phyloP scores from a whole-genome alignment of 768 basidiomycete genomes.

The Phlebiopsis flavidoalba region DNA sequence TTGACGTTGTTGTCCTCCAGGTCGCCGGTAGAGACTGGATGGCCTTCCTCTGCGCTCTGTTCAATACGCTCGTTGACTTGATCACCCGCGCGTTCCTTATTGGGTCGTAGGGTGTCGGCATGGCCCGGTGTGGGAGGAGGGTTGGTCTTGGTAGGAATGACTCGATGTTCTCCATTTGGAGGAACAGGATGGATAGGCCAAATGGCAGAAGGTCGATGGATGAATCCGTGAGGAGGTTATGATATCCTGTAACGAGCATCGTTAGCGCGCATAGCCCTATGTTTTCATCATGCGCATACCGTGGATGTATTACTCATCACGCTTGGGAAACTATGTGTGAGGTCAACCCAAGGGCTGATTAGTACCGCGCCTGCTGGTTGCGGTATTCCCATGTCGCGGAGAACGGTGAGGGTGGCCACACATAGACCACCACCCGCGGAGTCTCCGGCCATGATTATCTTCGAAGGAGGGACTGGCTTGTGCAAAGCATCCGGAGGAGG shows the following conservation, averaged over 20 bases:
- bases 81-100: constrained; percentile 19
- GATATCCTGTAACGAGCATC: constrained; percentile 45
- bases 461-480: constrained; percentile 54
- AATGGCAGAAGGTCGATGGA: constrained; percentile 51
- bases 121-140: constrained; percentile 46
- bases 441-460: constrained; percentile 76
- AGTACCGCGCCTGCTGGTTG: constrained; percentile 72
- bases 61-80: constrained; percentile 14
- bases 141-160: constrained; percentile 32
- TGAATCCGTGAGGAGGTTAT: constrained; percentile 58
- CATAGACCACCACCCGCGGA: constrained; percentile 72
- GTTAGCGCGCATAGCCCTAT: neutral
- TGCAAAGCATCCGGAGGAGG: constrained; percentile 65
- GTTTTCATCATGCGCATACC: constrained; percentile 29
- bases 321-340: constrained; percentile 82
- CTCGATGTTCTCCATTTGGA: constrained; percentile 27
- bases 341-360: constrained; percentile 79
- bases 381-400: constrained; percentile 67
- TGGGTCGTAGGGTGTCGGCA: constrained; percentile 41
- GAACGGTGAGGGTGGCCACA: constrained; percentile 51
- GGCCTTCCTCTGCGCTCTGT: constrained; percentile 16
- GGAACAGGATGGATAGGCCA: constrained; percentile 48
- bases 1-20: constrained; percentile 12
- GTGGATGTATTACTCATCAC: constrained; percentile 63
- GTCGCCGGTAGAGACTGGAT: constrained; percentile 15